These are phyloP conservation scores for Xylariaceae sp. DNA, from an alignment of 2,329 filamentous ascomycete species.

Conservation along the genomic window DNA sequence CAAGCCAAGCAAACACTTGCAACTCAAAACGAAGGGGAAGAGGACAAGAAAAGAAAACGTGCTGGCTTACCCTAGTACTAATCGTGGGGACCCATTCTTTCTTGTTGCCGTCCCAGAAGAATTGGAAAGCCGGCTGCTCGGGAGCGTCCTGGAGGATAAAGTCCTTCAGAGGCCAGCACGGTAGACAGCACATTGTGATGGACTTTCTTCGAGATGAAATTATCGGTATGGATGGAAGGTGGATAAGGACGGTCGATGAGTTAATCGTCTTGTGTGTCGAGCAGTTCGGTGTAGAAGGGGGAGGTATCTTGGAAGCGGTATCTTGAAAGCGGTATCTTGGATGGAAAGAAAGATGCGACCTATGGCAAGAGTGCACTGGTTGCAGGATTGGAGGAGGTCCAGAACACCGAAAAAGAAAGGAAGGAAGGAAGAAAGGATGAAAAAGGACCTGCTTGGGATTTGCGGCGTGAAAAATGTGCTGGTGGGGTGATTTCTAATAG, in stretches of 20 bases:
- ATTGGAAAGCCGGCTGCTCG: slow-evolving; percentile 21
- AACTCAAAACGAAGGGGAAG: background rate
- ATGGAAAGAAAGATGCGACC: no score
- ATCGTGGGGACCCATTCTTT: slow-evolving; percentile 24
- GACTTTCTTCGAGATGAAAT: background rate
- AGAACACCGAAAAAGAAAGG: no score
- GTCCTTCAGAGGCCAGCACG: slow-evolving; percentile 46
- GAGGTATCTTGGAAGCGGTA: background rate
- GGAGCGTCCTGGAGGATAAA: slow-evolving; percentile 40
- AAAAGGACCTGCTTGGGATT: no score
- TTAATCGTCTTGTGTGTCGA: background rate
- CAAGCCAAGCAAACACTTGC: slow-evolving; percentile 6
- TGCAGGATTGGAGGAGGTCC: no score
- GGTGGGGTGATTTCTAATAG: no score
- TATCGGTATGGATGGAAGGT: no score
- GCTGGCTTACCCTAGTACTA: slow-evolving; percentile 22
- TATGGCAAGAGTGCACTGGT: no score
- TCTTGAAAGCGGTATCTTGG: no score
- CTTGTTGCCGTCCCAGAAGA: slow-evolving; percentile 27
- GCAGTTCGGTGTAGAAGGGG: background rate
- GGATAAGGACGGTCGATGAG: background rate
- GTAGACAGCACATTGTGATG: slow-evolving; percentile 42
- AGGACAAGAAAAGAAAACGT: slow-evolving; percentile 1
- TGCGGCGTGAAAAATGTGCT: no score
- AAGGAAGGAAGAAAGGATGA: no score